These are phyloP conservation scores for Pelargonium exstipulatum DNA, from an alignment of 441 rosid genomes.

Conservation along the genomic window DNA sequence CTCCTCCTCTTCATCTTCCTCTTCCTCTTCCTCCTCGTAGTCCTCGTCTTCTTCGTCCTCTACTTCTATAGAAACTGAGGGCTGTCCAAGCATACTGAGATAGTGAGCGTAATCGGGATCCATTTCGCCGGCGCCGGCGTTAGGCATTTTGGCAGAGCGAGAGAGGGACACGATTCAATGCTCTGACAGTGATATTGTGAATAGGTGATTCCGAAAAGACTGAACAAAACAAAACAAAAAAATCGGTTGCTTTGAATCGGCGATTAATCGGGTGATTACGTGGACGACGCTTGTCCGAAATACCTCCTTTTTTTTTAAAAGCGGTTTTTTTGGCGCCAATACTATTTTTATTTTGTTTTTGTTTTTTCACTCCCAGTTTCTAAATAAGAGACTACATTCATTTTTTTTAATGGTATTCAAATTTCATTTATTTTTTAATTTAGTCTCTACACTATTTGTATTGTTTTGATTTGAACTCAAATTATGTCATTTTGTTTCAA, in stretches of 20 bases:
- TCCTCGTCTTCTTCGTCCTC: neutral
- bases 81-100: neutral
- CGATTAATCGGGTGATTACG: neutral
- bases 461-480: no score
- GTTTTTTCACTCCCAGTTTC: no score
- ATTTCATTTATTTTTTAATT: no score
- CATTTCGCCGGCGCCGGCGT: neutral
- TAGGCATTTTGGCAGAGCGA: neutral
- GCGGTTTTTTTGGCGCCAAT: neutral
- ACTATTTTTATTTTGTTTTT: neutral
- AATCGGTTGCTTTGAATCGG: neutral
- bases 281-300: neutral
- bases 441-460: no score
- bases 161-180: no score
- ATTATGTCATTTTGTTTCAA: no score
- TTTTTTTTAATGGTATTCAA: no score
- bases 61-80: neutral
- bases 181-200: neutral
- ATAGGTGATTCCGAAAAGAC: neutral
- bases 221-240: neutral
- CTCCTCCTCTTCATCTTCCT: slow-evolving; percentile 20
- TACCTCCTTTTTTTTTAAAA: neutral
- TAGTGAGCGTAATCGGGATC: neutral
- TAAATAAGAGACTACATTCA: no score
- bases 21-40: slow-evolving; percentile 23